Base-by-base conservation (phyloP, 2,329 filamentous ascomycete genomes). In the Arthroderma sp. region DNA sequence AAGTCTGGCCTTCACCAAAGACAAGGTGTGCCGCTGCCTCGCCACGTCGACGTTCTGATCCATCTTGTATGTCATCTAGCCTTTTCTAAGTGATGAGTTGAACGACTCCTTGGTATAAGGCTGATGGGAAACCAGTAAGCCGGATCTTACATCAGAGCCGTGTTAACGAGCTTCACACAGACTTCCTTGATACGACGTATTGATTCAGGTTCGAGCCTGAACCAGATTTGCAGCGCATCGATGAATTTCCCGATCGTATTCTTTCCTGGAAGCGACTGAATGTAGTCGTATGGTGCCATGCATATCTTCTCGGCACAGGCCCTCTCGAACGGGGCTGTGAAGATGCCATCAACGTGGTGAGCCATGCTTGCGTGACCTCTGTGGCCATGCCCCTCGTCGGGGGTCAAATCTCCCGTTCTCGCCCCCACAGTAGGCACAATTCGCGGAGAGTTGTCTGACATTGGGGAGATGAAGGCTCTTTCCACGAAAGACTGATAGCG, bases 1-100 rank as follows among this genome's bases (percentile, higher is more conserved):
- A 73, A 2, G 70, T 71, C 49, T 72, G 71, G 8, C 69, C 63
- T 4, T 59, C 62, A 39, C 71, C 71, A 52, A 70, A 73, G 40
- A 73, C 67, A 43, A 59, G 64, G 55, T 74, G 70, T 0, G 70
- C 66, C 4, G 69, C 66, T 1, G 71, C 69, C 4, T 64, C 57
- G 4, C 70, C 70, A 36, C 70, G 61, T 8, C 70, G 66, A 34
- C 72, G 60, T n/a, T 30, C 41, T 6, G 45, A 47, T 3, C 32
- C 41, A 37, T 47, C 45, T 29, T 47, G 40, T 8, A 47, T 44
- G 36, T 47, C 45, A 31, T 47, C 45, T 9, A 47, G 41, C 45
- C 44, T 46, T 8, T 22, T 22, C 15, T 22, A 22, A 22, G 15
- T 22, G 15, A 22, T 22, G 15, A 22, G 15, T 22, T 22, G 15